Evolutionary conservation across 306 rosid genomes (phyloP), one percentile per base, ranked within the genome.

Genomic region (Vigna angularis): DNA sequence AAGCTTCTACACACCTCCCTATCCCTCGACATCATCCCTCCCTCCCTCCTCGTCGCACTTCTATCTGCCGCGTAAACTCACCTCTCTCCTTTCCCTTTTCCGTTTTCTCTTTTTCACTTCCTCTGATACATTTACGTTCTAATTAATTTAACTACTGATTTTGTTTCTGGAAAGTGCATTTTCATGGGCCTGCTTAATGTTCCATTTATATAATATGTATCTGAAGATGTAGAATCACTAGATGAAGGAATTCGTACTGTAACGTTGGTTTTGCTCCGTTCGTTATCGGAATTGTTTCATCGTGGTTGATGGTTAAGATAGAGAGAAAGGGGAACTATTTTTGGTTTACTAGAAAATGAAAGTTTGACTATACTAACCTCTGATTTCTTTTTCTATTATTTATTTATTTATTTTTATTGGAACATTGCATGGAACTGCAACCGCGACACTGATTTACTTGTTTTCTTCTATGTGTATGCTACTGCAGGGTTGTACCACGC

Each of bases 21-120:
- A 49, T 67, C 95, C 11, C 75, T 86, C 62, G 81, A 81, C 53
- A 68, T 95, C 57, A 81, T 85, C 38, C 97, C 97, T 81, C 89
- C 93, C 30, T 80, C 91, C 80, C 95, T 95, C 16, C 91, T 92
- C 61, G 70, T 95, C 62, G 87, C 97, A 32, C 96, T 95, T 70
- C 97, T 92, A 74, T 92, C 97, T 50, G 51, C 86, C 72, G 89
- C 86, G 98, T 90, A 61, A 36, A 18, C 5, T 68, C 22, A 48
- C n/a, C n/a, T 18, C 48, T 5, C 14, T 32, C 8, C 9, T 57
- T 16, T 36, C 2, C 18, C 47, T 1, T 34, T 36, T 20, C 22
- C 52, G 3, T 20, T 78, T 28, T 15, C 5, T 18, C 38, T 44
- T 17, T 44, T 18, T 9, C 5, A 17, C 5, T 10, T 55, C 61